These are phyloP conservation scores for Aspergillus funiculosus DNA, from an alignment of 495 filamentous ascomycete genomes.

Conservation along the genomic window DNA sequence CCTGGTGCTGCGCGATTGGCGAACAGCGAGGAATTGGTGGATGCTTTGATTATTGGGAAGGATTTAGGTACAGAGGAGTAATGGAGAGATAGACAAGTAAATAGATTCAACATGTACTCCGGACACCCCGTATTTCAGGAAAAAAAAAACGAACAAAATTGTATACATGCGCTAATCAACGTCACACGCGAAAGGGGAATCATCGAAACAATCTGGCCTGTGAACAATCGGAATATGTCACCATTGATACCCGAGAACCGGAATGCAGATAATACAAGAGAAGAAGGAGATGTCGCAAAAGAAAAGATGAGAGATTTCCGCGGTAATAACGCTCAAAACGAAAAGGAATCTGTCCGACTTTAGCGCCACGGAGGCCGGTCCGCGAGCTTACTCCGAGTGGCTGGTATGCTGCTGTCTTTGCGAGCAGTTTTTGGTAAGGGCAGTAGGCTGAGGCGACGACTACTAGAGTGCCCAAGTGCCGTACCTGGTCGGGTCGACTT, in stretches of 20 bases:
- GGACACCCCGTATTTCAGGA: constrained; percentile 4
- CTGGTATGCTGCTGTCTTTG: constrained; percentile 24
- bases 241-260: constrained; percentile 9
- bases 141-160: constrained; percentile 5
- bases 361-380: constrained; percentile 39
- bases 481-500: constrained; percentile 40
- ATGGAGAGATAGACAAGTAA: constrained; percentile 8
- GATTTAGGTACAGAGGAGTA: constrained; percentile 23
- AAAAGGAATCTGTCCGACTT: no score
- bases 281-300: constrained; percentile 11
- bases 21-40: constrained; percentile 40
- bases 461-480: constrained; percentile 39
- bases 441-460: constrained; percentile 46
- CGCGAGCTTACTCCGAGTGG: constrained; percentile 26
- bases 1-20: constrained; percentile 37
- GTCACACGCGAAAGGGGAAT: constrained; percentile 26
- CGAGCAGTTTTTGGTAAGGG: constrained; percentile 36
- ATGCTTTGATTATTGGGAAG: constrained; percentile 45
- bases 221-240: constrained; percentile 11
- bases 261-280: constrained; percentile 20
- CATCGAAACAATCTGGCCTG: constrained; percentile 22
- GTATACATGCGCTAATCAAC: constrained; percentile 16
- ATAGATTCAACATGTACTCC: constrained; percentile 11
- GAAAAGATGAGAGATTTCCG: not conserved
- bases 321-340: not conserved